Base-by-base conservation (phyloP, 352 stramenopile genomes). In the Phytophthora sansomeana region DNA sequence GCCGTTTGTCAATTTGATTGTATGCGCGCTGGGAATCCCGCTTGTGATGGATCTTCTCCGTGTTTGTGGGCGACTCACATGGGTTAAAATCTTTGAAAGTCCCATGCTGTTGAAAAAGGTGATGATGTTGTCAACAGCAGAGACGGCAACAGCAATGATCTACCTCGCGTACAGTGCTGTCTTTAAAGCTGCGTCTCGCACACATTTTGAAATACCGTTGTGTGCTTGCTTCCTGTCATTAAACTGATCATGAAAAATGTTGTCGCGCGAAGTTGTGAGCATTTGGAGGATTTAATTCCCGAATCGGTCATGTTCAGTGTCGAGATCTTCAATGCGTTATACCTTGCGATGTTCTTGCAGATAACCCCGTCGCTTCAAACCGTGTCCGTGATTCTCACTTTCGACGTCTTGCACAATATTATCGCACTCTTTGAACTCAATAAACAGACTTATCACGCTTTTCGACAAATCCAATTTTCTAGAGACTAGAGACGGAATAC, bases 281-380 rank as follows among this genome's bases (percentile, higher is more conserved):
- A 75, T 24, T 28, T 74, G 14, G 46, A 74, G 59, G 68, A 78
- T 16, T 32, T 69, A 11, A 57, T 74, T 6, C 58, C 69, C 6
- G 68, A 75, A 17, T 38, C 63, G 6, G 60, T 72, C 8, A 67
- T 77, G 10, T 58, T 78, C 26, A 74, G 56, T 26, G 65, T 78
- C 16, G 75, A 81, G 28, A 46, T 83, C 21, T 83, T 83, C 59
- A 78, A 68, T 28, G 58, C 75, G 2, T 56, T 83, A 4, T 83
- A 75, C 59, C 42, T 77, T 2, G 48, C 61, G 3, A 74, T 49
- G 24, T 79, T 69, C 51, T 69, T 78, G 62, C 74, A 78, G 19
- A 68, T 43, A 4, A 52, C 68, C 6, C 54, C 52, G 10, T 75
- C 72, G 5, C 6, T 70, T 17, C 10, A 17, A 3, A 69, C 67